Evolutionary conservation across 2,329 filamentous ascomycete species (phyloP), one percentile per base, ranked within the genome.

Genomic region (Ciborinia camelliae): DNA sequence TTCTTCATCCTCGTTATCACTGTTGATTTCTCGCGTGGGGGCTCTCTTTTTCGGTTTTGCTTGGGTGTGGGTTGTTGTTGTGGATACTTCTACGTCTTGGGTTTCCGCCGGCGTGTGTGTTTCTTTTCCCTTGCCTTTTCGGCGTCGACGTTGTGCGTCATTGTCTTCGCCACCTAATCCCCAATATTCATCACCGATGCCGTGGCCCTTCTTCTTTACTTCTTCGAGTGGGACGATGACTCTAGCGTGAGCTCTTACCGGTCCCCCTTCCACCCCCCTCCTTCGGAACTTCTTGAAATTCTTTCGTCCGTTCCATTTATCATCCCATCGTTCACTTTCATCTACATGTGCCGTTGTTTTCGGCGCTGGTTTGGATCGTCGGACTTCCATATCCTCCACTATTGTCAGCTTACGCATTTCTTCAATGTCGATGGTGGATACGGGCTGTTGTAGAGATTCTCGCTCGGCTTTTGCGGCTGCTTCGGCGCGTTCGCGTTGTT

Each of bases 251-350:
- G 67, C 75, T 73, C 70, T 76, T 71, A 63, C 75, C 67, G 65
- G 68, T 28, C 71, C 75, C 61, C 67, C 67, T n/a, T 71, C 70
- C 45, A 83, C 83, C 30, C 85, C 87, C 62, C 85, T 81, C 63
- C 81, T 82, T 28, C 83, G 82, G 73, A 99, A 99, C 71, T 86
- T 90, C 76, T 99, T 99, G 79, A 97, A 99, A 74, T 99, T 98
- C 77, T 92, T 94, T 51, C 94, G 84, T 0, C 94, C 95, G 74
- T 97, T 96, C 95, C 95, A 99, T 47, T 82, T 83, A 0, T 91
- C 87, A 69, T 97, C 86, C 93, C 94, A 97, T 48, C 91, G 83
- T 6, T 87, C 85, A 23, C 82, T 77, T 41, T 76, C 76, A n/a
- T 78, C 74, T 23, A 73, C 75, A 61, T 77, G 77, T 7, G 50